phyloP scores from a whole-genome alignment of 805 yeast species.

The Cyberlindnera misumaiensis region DNA sequence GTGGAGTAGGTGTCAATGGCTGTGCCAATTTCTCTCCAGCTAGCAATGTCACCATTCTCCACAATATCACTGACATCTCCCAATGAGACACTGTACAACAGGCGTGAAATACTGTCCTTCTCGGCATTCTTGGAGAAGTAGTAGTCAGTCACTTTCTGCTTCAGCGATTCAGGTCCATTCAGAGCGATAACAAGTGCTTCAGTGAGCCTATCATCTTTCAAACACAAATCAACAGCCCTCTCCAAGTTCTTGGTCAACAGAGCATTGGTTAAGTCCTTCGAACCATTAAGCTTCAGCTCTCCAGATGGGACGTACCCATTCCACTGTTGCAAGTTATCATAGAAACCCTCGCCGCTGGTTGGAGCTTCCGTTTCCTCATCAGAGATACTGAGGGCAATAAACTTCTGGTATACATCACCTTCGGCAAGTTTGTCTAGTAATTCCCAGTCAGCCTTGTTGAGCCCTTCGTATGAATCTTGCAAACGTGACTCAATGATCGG shows the following conservation, averaged over 20 bases:
- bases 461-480: slow-evolving; percentile 30
- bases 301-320: slow-evolving; percentile 43
- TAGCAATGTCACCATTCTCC: slow-evolving; percentile 62
- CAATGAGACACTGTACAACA: slow-evolving; percentile 58
- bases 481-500: slow-evolving; percentile 51
- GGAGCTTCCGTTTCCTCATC: slow-evolving; percentile 24
- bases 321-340: slow-evolving; percentile 27
- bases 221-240: slow-evolving; percentile 60
- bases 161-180: slow-evolving; percentile 54
- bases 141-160: slow-evolving; percentile 61
- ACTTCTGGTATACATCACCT: slow-evolving; percentile 39
- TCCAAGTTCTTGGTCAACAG: slow-evolving; percentile 57
- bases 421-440: slow-evolving; percentile 48
- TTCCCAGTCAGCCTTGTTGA: slow-evolving; percentile 58
- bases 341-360: slow-evolving; percentile 31
- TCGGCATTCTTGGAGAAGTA: slow-evolving; percentile 56
- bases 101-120: slow-evolving; percentile 54
- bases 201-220: slow-evolving; percentile 52
- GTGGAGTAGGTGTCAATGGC: slow-evolving; percentile 53
- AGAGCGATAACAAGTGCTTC: slow-evolving; percentile 84
- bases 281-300: slow-evolving; percentile 35
- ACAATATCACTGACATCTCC: slow-evolving; percentile 62
- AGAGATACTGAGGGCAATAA: slow-evolving; percentile 29
- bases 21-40: slow-evolving; percentile 81
- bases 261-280: slow-evolving; percentile 39